Percentiles rank a stretch among this genome's conserved stretches.
Conservation (phyloP, 306 rosid genomes). For the Fagus crenata region DNA sequence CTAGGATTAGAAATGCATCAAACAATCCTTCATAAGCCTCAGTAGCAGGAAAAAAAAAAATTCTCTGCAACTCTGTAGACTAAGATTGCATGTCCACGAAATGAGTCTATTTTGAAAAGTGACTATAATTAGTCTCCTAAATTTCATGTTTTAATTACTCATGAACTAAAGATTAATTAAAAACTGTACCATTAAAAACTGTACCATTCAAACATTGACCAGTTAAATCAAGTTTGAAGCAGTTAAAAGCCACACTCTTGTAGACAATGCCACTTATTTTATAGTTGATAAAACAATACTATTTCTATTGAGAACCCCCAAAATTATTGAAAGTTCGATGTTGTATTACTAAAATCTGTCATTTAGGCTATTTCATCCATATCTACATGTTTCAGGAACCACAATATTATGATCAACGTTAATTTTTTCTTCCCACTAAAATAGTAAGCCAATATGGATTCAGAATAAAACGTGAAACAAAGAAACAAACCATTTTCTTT, state of each 20-base stretch:
- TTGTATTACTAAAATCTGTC: neutral
- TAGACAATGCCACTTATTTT: neutral
- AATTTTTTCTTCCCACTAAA: neutral
- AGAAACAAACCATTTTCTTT: neutral
- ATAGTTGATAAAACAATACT: neutral
- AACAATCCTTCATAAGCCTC: neutral
- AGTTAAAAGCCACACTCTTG: neutral
- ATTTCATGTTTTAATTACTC: neutral
- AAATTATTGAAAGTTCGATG: neutral
- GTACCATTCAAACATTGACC: neutral
- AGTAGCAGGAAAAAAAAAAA: neutral
- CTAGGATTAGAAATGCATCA: neutral
- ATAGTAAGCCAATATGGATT: neutral
- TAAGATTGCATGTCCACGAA: neutral
- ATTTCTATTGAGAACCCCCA: neutral
- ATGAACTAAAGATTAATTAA: neutral
- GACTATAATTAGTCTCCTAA: neutral
- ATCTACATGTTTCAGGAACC: neutral
- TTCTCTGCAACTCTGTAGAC: neutral
- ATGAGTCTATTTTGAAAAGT: neutral
- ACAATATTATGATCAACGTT: neutral
- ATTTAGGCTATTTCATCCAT: neutral
- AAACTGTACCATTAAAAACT: neutral
- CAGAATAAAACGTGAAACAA: neutral
- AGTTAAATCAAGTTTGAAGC: neutral